phyloP scores from a whole-genome alignment of 2,329 filamentous ascomycete genomes.

The Arthrocladium fulminans region DNA sequence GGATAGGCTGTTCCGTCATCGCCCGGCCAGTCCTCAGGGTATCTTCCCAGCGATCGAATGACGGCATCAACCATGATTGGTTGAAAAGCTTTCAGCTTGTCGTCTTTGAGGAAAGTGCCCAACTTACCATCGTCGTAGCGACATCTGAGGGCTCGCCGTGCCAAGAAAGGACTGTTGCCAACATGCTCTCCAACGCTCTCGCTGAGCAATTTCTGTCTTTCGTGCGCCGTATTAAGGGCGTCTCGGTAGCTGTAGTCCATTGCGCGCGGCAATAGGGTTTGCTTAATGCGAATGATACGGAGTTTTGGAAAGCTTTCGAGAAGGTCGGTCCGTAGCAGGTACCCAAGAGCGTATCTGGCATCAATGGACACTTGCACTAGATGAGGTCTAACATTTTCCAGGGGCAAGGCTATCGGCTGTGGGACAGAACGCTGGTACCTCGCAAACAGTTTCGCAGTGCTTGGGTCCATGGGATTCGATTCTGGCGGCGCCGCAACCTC shows the following conservation, averaged over 20 bases:
- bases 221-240: not conserved
- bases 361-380: not conserved
- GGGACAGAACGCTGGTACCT: not conserved
- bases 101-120: not conserved
- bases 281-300: constrained; percentile 1
- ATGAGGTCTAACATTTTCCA: constrained; percentile 4
- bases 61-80: constrained; percentile 1
- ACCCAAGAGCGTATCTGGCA: not conserved
- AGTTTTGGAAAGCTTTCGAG: constrained; percentile 5
- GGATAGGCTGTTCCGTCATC: not conserved
- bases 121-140: not conserved
- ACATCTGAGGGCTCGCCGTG: not conserved
- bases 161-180: not conserved
- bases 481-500: not conserved
- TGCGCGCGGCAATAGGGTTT: constrained; percentile 2
- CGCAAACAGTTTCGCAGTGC: not conserved
- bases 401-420: not conserved
- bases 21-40: not conserved
- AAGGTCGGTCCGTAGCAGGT: not conserved
- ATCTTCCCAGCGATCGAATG: not conserved
- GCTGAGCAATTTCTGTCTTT: not conserved
- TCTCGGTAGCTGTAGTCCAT: not conserved
- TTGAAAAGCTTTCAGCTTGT: not conserved
- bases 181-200: not conserved
- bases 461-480: not conserved